Percentiles rank a stretch among this genome's conserved stretches.
Evolutionary conservation across 768 basidiomycete genomes (phyloP).

Genomic region (Leccinellum albellum): DNA sequence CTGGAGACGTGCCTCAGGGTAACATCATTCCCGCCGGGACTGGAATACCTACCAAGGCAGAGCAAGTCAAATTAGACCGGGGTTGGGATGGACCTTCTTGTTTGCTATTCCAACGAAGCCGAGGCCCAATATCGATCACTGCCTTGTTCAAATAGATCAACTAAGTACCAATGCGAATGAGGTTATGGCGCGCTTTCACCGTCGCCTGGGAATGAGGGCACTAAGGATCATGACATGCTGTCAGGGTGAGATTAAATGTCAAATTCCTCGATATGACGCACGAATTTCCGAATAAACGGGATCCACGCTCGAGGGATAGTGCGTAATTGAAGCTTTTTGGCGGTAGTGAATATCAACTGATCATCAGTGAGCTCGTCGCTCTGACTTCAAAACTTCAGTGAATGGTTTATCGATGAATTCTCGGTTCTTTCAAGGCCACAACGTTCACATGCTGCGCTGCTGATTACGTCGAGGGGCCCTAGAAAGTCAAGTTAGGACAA

Average conservation of each 20-base stretch:
- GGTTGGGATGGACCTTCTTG: conserved; percentile 5
- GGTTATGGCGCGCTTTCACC: conserved; percentile 41
- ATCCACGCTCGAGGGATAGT: conserved; percentile 58
- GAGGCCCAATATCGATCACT: conserved; percentile 31
- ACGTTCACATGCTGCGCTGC: conserved; percentile 47
- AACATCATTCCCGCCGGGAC: not conserved
- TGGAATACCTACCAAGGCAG: conserved; percentile 43
- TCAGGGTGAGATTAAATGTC: conserved; percentile 4
- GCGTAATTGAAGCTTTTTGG: conserved; percentile 49
- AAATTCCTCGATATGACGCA: conserved; percentile 23
- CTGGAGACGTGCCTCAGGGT: conserved; percentile 30
- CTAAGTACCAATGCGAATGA: conserved; percentile 50
- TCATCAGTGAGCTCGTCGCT: conserved; percentile 54
- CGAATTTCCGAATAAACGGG: conserved; percentile 49
- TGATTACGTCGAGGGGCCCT: conserved; percentile 70
- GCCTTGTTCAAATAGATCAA: conserved; percentile 47
- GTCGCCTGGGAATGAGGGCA: conserved; percentile 44
- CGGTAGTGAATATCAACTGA: conserved; percentile 48
- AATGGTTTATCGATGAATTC: not conserved
- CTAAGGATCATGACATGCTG: conserved; percentile 28
- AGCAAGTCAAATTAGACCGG: conserved; percentile 41
- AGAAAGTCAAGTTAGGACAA: conserved; percentile 63
- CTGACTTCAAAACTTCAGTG: conserved; percentile 51
- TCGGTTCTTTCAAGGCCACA: not conserved
- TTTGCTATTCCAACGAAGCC: conserved; percentile 14